Conservation (phyloP, 345 rosid species). For the Chamaenerion angustifolium region DNA sequence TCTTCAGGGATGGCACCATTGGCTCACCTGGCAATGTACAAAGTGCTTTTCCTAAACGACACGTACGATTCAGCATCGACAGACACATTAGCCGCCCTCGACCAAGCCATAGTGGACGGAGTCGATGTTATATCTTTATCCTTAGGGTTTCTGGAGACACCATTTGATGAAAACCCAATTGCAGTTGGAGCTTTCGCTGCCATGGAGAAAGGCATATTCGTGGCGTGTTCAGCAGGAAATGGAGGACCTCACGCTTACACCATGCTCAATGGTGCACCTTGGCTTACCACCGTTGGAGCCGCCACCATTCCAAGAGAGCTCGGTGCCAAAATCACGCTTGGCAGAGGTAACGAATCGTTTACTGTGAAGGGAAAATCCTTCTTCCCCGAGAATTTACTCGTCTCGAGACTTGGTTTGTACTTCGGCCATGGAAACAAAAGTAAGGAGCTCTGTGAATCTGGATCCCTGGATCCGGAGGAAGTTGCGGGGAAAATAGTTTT, state of each 20-base stretch:
- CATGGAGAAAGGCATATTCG: slow-evolving; percentile 33
- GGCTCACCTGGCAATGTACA: slow-evolving; percentile 49
- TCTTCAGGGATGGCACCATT: slow-evolving; percentile 30
- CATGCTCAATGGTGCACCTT: slow-evolving; percentile 24
- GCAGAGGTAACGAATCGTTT: slow-evolving; percentile 6
- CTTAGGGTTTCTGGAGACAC: slow-evolving; percentile 19
- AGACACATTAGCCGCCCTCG: slow-evolving; percentile 36
- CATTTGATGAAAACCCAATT: slow-evolving; percentile 29
- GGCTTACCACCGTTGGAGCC: slow-evolving; percentile 30
- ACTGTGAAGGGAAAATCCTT: slow-evolving; percentile 19
- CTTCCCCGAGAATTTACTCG: slow-evolving; percentile 21
- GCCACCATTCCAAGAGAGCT: slow-evolving; percentile 26
- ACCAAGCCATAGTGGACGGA: slow-evolving; percentile 40
- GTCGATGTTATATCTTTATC: slow-evolving; percentile 36
- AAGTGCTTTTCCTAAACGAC: slow-evolving; percentile 16
- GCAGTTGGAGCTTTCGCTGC: slow-evolving; percentile 49
- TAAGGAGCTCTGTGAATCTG: slow-evolving; percentile 18
- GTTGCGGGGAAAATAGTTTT: slow-evolving; percentile 28
- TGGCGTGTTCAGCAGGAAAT: slow-evolving; percentile 36
- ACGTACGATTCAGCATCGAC: slow-evolving; percentile 20
- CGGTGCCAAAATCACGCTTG: slow-evolving; percentile 15
- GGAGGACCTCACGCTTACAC: slow-evolving; percentile 28
- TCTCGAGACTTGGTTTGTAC: slow-evolving; percentile 20
- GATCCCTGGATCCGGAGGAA: slow-evolving; percentile 17
- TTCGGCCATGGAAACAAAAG: slow-evolving; percentile 27